Evolutionary conservation across 257 asterid species (phyloP).

Genomic region (Solanum lycopersicoides): DNA sequence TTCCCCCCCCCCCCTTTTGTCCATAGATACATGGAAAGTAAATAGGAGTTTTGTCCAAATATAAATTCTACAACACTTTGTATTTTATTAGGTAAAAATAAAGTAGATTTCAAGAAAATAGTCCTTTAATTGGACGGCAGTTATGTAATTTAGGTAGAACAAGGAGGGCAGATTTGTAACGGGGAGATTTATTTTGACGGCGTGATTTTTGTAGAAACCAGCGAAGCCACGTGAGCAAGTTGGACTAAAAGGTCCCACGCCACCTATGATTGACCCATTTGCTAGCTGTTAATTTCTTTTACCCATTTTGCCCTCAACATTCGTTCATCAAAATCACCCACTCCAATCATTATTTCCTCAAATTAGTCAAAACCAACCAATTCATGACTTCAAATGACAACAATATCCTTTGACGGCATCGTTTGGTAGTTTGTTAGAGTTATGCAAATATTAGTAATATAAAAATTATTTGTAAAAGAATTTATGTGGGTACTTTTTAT

Average conservation of each 20-base stretch:
- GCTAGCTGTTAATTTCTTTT: conserved; percentile 30
- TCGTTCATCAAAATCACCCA: background rate
- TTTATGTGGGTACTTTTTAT: too few species aligned
- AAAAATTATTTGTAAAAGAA: too few species aligned
- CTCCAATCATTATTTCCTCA: background rate
- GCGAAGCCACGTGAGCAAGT: conserved; percentile 33
- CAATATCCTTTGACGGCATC: background rate
- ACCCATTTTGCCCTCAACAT: conserved; percentile 7
- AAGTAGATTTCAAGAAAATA: too few species aligned
- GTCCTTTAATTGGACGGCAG: background rate
- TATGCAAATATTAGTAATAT: background rate
- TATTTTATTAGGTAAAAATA: too few species aligned
- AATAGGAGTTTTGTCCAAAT: background rate
- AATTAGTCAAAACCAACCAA: background rate
- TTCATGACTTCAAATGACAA: background rate
- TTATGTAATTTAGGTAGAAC: background rate
- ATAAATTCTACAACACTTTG: background rate
- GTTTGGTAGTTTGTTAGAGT: background rate
- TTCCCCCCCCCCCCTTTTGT: background rate
- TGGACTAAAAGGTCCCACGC: conserved; percentile 26
- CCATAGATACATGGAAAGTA: background rate
- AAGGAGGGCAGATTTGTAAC: background rate
- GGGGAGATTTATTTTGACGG: background rate
- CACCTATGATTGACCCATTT: conserved; percentile 23
- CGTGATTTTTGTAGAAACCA: conserved; percentile 13